Evolutionary conservation across 495 filamentous ascomycete species (phyloP), one percentile per base, ranked within the genome.

Genomic region (Aspergillus bertholletiae): DNA sequence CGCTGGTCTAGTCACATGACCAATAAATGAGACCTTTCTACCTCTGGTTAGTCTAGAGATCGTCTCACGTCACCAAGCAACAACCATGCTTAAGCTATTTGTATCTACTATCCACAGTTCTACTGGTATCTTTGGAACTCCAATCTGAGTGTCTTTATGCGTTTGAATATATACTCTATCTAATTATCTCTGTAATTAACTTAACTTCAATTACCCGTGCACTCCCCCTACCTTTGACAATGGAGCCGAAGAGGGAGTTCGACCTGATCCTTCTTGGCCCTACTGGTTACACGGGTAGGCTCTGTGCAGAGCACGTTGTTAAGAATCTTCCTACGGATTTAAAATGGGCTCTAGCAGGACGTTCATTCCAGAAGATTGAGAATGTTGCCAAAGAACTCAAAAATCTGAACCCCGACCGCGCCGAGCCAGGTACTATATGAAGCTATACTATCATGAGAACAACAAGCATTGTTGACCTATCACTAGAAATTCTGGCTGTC

Each of bases 301-400:
- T 88, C 24, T 85, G 82, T 32, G 88, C 86, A 39, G 85, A 96
- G 66, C 80, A 94, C 65, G 89, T 96, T 55, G 77, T 86, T 37
- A 80, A 80, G 35, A 70, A 82, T 51, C 79, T 89, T 2, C 90
- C 93, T 1, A 93, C 89, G 7, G 75, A 88, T 65, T 67, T 96
- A 22, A 92, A 84, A 75, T 97, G 93, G 93, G 93, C 92, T 22
- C 74, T 96, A 45, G 90, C 92, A 9, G 93, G 93, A 17, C 87
- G 93, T 24, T 92, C 89, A 7, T 70, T 74, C 22, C 65, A 72
- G 41, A 97, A 95, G 67, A 78, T 97, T 12, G 78, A 87, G 56
- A 62, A 71, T 20, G 70, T 96, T 22, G 80, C 82, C n/a, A 69
- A 82, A 56, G 80, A 87, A 51, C 78, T 89, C 62, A 83, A 84